These are phyloP conservation scores for Nematodospora valgi DNA, from an alignment of 805 yeast species.

Conservation along the genomic window DNA sequence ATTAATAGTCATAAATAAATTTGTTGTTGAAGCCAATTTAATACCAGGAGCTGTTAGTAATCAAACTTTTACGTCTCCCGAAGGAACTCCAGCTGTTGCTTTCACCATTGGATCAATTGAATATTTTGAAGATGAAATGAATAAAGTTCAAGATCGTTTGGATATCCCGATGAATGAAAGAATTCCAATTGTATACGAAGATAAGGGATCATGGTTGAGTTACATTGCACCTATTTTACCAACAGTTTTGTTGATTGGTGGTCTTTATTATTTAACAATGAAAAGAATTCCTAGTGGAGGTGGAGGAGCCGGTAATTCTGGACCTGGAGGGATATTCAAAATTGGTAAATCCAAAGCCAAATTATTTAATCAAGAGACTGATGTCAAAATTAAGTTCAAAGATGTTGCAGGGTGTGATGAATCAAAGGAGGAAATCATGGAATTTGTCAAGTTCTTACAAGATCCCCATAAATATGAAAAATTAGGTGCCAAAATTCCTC, in stretches of 20 bases:
- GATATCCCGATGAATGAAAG: slow-evolving; percentile 67
- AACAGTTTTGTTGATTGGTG: slow-evolving; percentile 76
- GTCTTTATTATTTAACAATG: slow-evolving; percentile 62
- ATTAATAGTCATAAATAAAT: slow-evolving; percentile 69
- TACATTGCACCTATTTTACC: slow-evolving; percentile 73
- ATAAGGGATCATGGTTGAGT: slow-evolving; percentile 61
- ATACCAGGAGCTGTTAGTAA: slow-evolving; percentile 42
- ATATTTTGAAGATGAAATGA: slow-evolving; percentile 79
- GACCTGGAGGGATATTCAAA: slow-evolving; percentile 61
- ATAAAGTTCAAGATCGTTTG: slow-evolving; percentile 64
- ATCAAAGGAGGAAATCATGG: slow-evolving; percentile 94
- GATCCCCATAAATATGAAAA: slow-evolving; percentile 81
- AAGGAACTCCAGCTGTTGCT: slow-evolving; percentile 47
- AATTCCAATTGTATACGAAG: slow-evolving; percentile 73
- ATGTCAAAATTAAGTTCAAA: slow-evolving; percentile 74
- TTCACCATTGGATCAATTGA: slow-evolving; percentile 90
- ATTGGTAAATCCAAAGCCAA: slow-evolving; percentile 79
- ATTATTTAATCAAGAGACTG: slow-evolving; percentile 77
- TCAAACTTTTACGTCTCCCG: slow-evolving; percentile 35
- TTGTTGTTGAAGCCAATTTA: slow-evolving; percentile 67
- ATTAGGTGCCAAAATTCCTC: slow-evolving; percentile 89
- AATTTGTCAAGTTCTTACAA: slow-evolving; percentile 85
- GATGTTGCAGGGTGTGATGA: slow-evolving; percentile 96
- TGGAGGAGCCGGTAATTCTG: slow-evolving; percentile 45
- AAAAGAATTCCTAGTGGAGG: slow-evolving; percentile 47